Conservation (phyloP, 441 rosid species). For the Monsonia emarginata region DNA sequence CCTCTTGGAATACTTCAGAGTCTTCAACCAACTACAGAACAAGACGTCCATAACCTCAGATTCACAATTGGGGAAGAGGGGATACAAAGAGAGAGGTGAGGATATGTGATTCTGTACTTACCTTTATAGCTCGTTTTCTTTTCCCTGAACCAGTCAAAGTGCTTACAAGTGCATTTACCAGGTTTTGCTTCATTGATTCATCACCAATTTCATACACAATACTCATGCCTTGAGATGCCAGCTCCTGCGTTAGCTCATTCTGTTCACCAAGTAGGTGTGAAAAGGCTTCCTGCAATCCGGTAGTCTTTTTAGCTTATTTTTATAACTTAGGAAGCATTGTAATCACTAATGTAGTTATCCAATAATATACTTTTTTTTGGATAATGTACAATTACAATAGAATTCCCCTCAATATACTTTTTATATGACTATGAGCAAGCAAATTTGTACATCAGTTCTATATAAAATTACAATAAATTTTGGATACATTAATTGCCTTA, state of each 20-base stretch:
- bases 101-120: conserved; percentile 22
- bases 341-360: not conserved
- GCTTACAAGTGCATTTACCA: conserved; percentile 79
- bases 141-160: conserved; percentile 93
- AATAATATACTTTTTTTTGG: too few species aligned
- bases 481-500: not conserved
- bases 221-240: conserved; percentile 99
- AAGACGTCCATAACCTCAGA: conserved; percentile 18
- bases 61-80: conserved; percentile 8
- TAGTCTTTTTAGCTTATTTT: conserved; percentile 13
- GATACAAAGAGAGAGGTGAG: not conserved
- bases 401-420: too few species aligned
- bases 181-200: conserved; percentile 70
- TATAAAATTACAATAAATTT: not conserved
- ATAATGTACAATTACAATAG: too few species aligned
- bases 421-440: not conserved
- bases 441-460: not conserved
- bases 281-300: conserved; percentile 76
- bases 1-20: conserved; percentile 93
- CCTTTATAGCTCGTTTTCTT: conserved; percentile 94
- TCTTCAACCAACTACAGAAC: conserved; percentile 68
- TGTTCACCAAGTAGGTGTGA: conserved; percentile 89
- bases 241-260: conserved; percentile 91
- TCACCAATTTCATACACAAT: conserved; percentile 94
- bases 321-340: not conserved